These are phyloP conservation scores for Schwanniomyces vanrijiae DNA, from an alignment of 805 yeast genomes.

Conservation along the genomic window DNA sequence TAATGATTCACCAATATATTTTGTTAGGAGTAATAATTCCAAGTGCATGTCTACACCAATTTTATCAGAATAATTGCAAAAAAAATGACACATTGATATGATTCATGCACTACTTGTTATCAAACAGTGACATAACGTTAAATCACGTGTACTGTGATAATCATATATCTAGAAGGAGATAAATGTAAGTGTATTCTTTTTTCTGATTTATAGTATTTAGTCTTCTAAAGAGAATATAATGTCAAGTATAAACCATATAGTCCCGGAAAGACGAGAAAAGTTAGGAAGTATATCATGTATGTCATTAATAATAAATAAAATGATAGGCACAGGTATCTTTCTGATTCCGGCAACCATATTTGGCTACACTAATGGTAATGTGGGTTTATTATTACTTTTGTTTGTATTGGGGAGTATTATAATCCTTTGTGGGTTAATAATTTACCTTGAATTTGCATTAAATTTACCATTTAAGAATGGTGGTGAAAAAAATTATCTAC, in stretches of 20 bases:
- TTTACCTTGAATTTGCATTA: slow-evolving; percentile 41
- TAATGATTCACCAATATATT: no score
- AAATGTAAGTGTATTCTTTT: no score
- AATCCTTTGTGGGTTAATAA: slow-evolving; percentile 37
- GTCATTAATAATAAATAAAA: slow-evolving; percentile 42
- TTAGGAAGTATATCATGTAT: slow-evolving; percentile 28
- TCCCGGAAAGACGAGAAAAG: slow-evolving; percentile 5
- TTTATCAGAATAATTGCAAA: background rate
- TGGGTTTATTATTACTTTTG: slow-evolving; percentile 30
- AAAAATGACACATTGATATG: background rate
- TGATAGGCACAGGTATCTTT: slow-evolving; percentile 45
- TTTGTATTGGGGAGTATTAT: slow-evolving; percentile 39
- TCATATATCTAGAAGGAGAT: background rate
- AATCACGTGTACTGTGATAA: slow-evolving; percentile 1
- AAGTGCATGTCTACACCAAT: no score
- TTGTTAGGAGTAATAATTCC: no score
- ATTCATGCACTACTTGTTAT: no score
- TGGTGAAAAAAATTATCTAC: slow-evolving; percentile 42
- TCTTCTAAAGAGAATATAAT: no score
- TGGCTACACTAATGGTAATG: slow-evolving; percentile 38
- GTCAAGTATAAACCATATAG: no score
- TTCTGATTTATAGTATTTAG: no score
- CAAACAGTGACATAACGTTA: background rate
- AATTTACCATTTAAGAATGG: slow-evolving; percentile 43
- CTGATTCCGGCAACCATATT: slow-evolving; percentile 42